These are phyloP conservation scores for Teratosphaeria nubilosa DNA, from an alignment of 2,329 filamentous ascomycete genomes.

Conservation along the genomic window DNA sequence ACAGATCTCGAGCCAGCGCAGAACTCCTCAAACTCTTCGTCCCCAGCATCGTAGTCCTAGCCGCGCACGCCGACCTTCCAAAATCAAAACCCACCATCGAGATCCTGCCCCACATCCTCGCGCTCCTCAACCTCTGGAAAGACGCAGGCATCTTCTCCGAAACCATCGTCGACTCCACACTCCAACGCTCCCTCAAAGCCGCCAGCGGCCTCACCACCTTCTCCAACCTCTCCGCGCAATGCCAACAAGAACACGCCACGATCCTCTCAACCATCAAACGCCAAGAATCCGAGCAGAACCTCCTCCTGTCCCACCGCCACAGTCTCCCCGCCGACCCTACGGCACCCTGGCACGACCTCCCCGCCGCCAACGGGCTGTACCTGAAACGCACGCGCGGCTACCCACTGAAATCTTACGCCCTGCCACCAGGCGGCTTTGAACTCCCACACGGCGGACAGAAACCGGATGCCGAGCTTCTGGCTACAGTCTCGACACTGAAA, in stretches of 20 bases:
- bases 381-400: constrained; percentile 20
- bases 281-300: neutral
- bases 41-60: neutral
- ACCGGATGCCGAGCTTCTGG: constrained; percentile 10
- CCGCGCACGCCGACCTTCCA: neutral
- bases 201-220: neutral
- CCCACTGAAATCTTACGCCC: constrained; percentile 16
- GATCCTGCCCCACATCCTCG: neutral
- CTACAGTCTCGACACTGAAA: constrained; percentile 15
- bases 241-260: neutral
- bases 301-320: constrained; percentile 16
- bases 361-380: constrained; percentile 22
- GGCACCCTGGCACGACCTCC: constrained; percentile 23
- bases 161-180: neutral
- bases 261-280: neutral
- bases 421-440: constrained; percentile 18
- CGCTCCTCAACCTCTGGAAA: neutral
- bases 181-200: neutral
- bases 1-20: neutral
- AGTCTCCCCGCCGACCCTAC: constrained; percentile 16
- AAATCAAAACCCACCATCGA: neutral
- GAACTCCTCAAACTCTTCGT: neutral
- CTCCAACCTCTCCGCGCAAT: neutral
- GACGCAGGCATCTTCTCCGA: neutral
- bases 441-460: constrained; percentile 15